Percentiles rank a stretch among this genome's conserved stretches.
These are phyloP conservation scores for Hypoxylon trugodes DNA, from an alignment of 495 filamentous ascomycete species.

Conservation along the genomic window DNA sequence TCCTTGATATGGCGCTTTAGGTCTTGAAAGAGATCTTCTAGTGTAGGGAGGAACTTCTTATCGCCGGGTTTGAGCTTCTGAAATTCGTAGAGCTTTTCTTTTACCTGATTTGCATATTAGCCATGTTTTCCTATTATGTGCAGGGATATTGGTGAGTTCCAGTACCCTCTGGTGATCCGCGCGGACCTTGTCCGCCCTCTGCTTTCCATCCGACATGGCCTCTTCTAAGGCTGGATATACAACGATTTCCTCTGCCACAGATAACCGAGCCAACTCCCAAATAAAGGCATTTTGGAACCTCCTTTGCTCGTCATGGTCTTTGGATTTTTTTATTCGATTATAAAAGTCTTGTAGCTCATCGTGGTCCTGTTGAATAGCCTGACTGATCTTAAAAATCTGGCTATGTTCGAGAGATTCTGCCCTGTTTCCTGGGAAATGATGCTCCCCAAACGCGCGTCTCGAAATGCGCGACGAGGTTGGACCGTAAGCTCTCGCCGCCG, in stretches of 20 bases:
- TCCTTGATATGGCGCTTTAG: slow-evolving; percentile 66
- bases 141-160: background rate
- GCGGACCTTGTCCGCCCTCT: slow-evolving; percentile 66
- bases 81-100: slow-evolving; percentile 67
- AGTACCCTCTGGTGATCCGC: slow-evolving; percentile 62
- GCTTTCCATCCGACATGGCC: slow-evolving; percentile 53
- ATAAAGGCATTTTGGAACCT: slow-evolving; percentile 71
- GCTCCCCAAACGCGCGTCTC: slow-evolving; percentile 17
- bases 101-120: slow-evolving; percentile 57
- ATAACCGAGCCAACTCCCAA: slow-evolving; percentile 75
- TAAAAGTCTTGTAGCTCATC: slow-evolving; percentile 66
- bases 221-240: slow-evolving; percentile 74
- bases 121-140: background rate
- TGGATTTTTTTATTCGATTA: slow-evolving; percentile 60
- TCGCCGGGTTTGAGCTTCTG: slow-evolving; percentile 61
- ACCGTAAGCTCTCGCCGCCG: background rate
- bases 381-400: slow-evolving; percentile 38
- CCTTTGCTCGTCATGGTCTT: slow-evolving; percentile 56
- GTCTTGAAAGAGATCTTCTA: slow-evolving; percentile 60
- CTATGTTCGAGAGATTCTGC: slow-evolving; percentile 38
- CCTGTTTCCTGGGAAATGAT: slow-evolving; percentile 30
- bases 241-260: slow-evolving; percentile 71
- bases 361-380: slow-evolving; percentile 70
- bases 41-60: slow-evolving; percentile 58
- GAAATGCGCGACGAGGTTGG: background rate